A percentile compares a stretch with the other conserved stretches of the same genome.
Conservation (phyloP, 129 eudicot species). For the Lactuca saligna region DNA sequence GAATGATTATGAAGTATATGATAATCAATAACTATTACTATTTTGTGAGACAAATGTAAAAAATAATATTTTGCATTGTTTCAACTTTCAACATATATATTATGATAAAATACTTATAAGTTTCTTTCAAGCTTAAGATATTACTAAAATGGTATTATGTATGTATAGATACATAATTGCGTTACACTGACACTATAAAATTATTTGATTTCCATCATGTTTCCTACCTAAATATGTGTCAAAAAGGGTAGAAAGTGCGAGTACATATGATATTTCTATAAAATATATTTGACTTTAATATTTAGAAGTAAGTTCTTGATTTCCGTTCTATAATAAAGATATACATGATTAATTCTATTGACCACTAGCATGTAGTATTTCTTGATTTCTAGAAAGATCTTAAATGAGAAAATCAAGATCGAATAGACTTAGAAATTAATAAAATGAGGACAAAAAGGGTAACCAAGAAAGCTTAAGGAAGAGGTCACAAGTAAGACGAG, state of each 20-base stretch:
- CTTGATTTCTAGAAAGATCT: neutral
- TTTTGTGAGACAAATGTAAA: neutral
- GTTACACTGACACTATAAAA: neutral
- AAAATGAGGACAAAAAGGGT: slow-evolving; percentile 9
- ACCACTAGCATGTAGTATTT: neutral
- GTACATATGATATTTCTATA: neutral
- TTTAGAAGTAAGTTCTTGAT: neutral
- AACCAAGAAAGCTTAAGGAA: neutral
- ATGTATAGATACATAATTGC: neutral
- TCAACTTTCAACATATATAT: no score
- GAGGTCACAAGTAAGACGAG: neutral
- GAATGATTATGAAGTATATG: slow-evolving; percentile 2
- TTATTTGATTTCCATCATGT: neutral
- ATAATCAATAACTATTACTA: neutral
- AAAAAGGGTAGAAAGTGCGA: neutral
- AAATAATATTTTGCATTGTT: no score
- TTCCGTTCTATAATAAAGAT: neutral
- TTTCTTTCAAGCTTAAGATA: neutral
- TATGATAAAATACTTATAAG: neutral
- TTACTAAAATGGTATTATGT: no score
- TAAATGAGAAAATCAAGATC: slow-evolving; percentile 3
- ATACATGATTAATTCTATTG: neutral
- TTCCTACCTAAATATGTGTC: neutral
- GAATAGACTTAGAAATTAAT: neutral
- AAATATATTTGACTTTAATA: neutral